Base-by-base conservation (phyloP, 2,329 filamentous ascomycete species). In the Fusarium sterilihyphosum region DNA sequence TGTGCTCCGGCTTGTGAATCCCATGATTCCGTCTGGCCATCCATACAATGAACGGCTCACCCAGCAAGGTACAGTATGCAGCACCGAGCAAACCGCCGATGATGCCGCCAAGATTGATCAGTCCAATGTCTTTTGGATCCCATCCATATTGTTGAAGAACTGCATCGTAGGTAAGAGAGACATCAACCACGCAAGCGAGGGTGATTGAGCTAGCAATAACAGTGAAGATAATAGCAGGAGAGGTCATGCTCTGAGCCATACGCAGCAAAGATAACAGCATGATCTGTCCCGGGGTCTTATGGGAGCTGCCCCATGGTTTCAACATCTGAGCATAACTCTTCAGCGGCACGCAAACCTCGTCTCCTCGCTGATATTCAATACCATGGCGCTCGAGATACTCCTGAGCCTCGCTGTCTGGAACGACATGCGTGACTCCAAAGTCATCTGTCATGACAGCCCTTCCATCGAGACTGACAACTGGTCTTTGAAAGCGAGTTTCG, bases 271-370 rank as follows among this genome's bases (percentile, higher is more conserved):
- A 59, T 0, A 49, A 11, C 6, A 11, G 2, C 18, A 58, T 50
- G n/a, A 49, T 12, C n/a, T 59, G 16, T 18, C 41, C 41, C 0
- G 56, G 56, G 1, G 31, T 50, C 3, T 50, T 59, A 0, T 50
- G 56, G 0, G 31, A 37, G 0, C 31, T 59, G 1, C 56, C 41
- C 41, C 56, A 59, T 2, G 56, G 56, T 3, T 59, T 59, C 1
- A 59, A 1, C 7, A 49, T 16, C n/a, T 59, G n/a, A 14, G 8
- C 6, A 20, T 59, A 59, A 1, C n/a, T 29, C 6, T 59, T 59
- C 16, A 10, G 14, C 0, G 41, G 24, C 1, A 50, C 41, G 1
- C 9, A 4, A 5, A 0, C 2, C 1, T 35, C 56, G 0, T 29
- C 41, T 5, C 8, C n/a, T 2, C 5, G 31, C 16, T 37, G 56